Base-by-base conservation (phyloP, 2,329 filamentous ascomycete genomes). In the Botrytis fabae region DNA sequence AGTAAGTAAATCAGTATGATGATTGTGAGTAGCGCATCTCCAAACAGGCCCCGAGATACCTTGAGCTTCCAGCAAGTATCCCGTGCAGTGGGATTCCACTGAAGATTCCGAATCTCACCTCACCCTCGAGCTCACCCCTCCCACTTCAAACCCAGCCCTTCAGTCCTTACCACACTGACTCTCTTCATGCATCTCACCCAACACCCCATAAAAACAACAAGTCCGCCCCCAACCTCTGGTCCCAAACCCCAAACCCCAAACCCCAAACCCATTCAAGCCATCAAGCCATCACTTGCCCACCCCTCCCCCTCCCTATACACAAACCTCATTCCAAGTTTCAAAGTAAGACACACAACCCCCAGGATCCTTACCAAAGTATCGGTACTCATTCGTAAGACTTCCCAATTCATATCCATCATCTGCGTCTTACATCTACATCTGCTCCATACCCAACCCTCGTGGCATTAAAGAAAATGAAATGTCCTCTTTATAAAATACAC, bases 311-410 rank as follows among this genome's bases (percentile, higher is more conserved):
- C 44, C 44, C 8, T 28, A 14, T 22, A 22, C 32, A 51, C 18
- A 20, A n/a, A 38, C 7, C 4, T 28, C 48, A 32, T 66, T 66
- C 51, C 63, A 66, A 66, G 63, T 66, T 66, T 66, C 63, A 66
- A 66, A 66, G 14, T 25, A 25, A 66, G 32, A 6, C 46, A 66
- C 22, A 3, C 46, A 51, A 51, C 18, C n/a, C 12, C 44, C 35
- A 38, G 63, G 46, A 16, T 22, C n/a, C 22, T 10, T 4, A 38
- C 32, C 35, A 62, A 62, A 2, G 38, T 62, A 62, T n/a, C 25
- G 22, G 60, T 62, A 62, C 60, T 18, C 25, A 22, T n/a, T 42
- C 38, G 57, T 59, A 35, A 57, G n/a, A 57, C 14, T 57, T 57
- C 51, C 51, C 8, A 3, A 28, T 57, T 57, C 51, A 57, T 2